A percentile compares a stretch with the other conserved stretches of the same genome.
phyloP scores from a whole-genome alignment of 2,329 filamentous ascomycete genomes.

The Neopestalotiopsis sp. region DNA sequence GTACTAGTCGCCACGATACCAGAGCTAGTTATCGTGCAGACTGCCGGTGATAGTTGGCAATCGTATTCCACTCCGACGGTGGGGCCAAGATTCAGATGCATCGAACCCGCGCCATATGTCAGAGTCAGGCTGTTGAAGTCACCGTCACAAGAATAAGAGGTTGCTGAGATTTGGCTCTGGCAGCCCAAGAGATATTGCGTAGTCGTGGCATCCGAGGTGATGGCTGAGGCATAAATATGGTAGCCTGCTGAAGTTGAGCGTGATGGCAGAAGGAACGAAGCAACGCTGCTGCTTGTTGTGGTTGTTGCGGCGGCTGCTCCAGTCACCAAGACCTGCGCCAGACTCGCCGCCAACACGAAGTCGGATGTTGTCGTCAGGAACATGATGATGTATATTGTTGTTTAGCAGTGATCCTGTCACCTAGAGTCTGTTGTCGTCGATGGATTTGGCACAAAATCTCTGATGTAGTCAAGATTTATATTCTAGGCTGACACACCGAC shows the following conservation, averaged over 20 bases:
- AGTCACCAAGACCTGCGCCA: background rate
- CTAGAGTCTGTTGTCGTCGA: background rate
- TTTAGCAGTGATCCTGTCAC: background rate
- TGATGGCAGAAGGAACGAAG: conserved; percentile 7
- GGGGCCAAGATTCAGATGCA: conserved; percentile 15
- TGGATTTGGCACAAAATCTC: background rate
- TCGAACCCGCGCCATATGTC: conserved; percentile 3
- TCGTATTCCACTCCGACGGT: conserved; percentile 10
- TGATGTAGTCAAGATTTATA: background rate
- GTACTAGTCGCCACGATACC: conserved; percentile 17
- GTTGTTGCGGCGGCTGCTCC: background rate
- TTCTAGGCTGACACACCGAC: background rate
- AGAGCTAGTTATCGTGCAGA: conserved; percentile 13
- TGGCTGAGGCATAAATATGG: conserved; percentile 7
- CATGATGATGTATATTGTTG: background rate
- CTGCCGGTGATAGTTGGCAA: conserved; percentile 9
- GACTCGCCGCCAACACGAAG: background rate
- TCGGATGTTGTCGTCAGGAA: background rate
- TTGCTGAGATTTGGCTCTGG: background rate
- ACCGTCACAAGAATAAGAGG: conserved; percentile 2
- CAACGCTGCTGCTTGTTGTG: conserved; percentile 2
- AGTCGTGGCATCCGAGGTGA: conserved; percentile 7
- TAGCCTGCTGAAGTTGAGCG: conserved; percentile 12
- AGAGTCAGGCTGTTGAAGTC: conserved; percentile 13
- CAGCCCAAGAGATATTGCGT: conserved; percentile 12